Evolutionary conservation across 2,329 filamentous ascomycete genomes (phyloP).

Genomic region (Fusarium sp.): DNA sequence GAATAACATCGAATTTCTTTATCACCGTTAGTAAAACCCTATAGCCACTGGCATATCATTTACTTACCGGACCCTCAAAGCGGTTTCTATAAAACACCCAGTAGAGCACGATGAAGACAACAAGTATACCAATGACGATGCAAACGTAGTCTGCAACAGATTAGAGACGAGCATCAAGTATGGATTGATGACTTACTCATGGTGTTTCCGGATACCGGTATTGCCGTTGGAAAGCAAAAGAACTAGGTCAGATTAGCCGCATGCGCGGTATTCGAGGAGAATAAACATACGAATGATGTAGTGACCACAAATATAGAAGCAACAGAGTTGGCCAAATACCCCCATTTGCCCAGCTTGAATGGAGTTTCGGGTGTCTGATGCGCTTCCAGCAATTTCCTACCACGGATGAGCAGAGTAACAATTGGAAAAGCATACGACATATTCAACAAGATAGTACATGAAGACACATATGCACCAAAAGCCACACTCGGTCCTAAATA

Average conservation of each 20-base stretch:
- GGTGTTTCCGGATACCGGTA: slow-evolving; percentile 22
- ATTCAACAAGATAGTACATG: slow-evolving; percentile 28
- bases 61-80: slow-evolving; percentile 27
- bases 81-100: slow-evolving; percentile 16
- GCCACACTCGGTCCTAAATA: slow-evolving; percentile 25
- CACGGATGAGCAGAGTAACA: slow-evolving; percentile 15
- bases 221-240: slow-evolving; percentile 24
- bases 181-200: slow-evolving; percentile 12
- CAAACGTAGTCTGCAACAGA: slow-evolving; percentile 48
- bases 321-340: slow-evolving; percentile 11
- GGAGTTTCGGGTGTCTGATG: slow-evolving; percentile 14
- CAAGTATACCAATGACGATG: slow-evolving; percentile 50
- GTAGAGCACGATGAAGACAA: slow-evolving; percentile 9
- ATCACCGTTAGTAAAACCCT: not conserved
- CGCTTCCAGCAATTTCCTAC: not conserved
- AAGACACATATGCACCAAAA: slow-evolving; percentile 24
- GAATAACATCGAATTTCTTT: slow-evolving; percentile 21
- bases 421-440: slow-evolving; percentile 24
- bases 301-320: slow-evolving; percentile 17
- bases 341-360: slow-evolving; percentile 18
- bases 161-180: not conserved
- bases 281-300: slow-evolving; percentile 17
- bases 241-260: slow-evolving; percentile 8
- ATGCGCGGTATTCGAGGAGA: too few species aligned
- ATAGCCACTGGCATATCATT: not conserved